phyloP scores from a whole-genome alignment of 495 filamentous ascomycete genomes.

The Penicillium simplicissimum region DNA sequence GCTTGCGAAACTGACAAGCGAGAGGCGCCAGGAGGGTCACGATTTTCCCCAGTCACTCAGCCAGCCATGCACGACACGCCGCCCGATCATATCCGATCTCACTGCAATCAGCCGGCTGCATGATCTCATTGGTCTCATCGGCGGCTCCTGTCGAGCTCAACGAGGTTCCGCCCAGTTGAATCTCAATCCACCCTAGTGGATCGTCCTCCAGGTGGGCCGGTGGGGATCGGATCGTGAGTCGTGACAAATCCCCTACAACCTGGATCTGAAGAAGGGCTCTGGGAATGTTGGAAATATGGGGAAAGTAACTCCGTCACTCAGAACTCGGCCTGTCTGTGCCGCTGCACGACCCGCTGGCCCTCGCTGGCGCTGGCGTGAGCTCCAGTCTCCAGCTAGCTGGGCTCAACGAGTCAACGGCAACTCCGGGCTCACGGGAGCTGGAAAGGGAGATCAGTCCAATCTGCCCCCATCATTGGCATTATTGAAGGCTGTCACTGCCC shows the following conservation, averaged over 20 bases:
- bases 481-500: conserved; percentile 5
- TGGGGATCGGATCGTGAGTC: conserved; percentile 29
- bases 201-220: conserved; percentile 13
- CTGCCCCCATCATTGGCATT: background rate
- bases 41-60: conserved; percentile 24
- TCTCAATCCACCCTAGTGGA: conserved; percentile 10
- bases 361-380: background rate
- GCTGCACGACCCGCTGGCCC: background rate
- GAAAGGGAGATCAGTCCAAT: background rate
- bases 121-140: conserved; percentile 26
- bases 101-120: conserved; percentile 15
- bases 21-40: conserved; percentile 24
- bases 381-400: background rate
- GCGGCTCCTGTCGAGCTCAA: conserved; percentile 7
- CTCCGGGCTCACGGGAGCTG: conserved; percentile 14
- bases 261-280: conserved; percentile 11
- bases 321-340: conserved; percentile 2
- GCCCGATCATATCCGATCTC: conserved; percentile 23
- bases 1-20: conserved; percentile 28
- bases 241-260: conserved; percentile 25
- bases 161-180: background rate
- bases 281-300: conserved; percentile 1
- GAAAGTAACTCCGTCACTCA: background rate
- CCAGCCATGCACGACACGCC: conserved; percentile 38
- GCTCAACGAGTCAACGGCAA: conserved; percentile 14